Evolutionary conservation across 2,329 filamentous ascomycete genomes (phyloP).

Genomic region (Fusarium lateritium): DNA sequence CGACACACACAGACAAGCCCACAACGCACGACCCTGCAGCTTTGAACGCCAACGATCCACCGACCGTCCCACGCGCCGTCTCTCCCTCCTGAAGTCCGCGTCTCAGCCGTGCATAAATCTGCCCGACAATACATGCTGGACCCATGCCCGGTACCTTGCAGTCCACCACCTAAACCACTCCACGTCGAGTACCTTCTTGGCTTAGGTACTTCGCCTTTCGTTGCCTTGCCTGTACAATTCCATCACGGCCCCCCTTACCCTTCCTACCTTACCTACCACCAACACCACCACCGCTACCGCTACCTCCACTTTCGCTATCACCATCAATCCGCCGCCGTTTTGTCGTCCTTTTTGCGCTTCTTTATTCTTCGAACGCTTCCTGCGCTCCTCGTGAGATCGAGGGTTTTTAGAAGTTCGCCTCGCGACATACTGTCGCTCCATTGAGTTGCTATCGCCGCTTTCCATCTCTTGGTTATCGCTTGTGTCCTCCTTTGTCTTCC

Average conservation of each 20-base stretch:
- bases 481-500: slow-evolving; percentile 29
- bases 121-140: slow-evolving; percentile 35
- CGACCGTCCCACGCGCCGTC: slow-evolving; percentile 51
- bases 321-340: slow-evolving; percentile 40
- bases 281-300: slow-evolving; percentile 31
- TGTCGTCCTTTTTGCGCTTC: slow-evolving; percentile 40
- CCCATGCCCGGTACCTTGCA: slow-evolving; percentile 43
- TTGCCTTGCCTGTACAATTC: slow-evolving; percentile 42
- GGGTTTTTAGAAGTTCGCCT: slow-evolving; percentile 25
- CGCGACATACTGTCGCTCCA: slow-evolving; percentile 35
- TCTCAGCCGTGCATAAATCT: slow-evolving; percentile 52
- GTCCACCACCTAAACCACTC: slow-evolving; percentile 29
- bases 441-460: slow-evolving; percentile 31
- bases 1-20: slow-evolving; percentile 39
- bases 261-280: slow-evolving; percentile 42
- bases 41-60: slow-evolving; percentile 46
- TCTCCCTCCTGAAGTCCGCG: slow-evolving; percentile 51
- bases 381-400: slow-evolving; percentile 37
- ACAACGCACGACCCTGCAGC: slow-evolving; percentile 45
- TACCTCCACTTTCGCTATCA: slow-evolving; percentile 44
- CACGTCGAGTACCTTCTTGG: slow-evolving; percentile 36
- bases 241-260: slow-evolving; percentile 39
- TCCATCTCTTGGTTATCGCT: slow-evolving; percentile 19
- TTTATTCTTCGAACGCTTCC: slow-evolving; percentile 31
- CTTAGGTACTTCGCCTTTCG: slow-evolving; percentile 33